phyloP scores from a whole-genome alignment of 768 basidiomycete genomes.

The Clitopilus passeckerianus region DNA sequence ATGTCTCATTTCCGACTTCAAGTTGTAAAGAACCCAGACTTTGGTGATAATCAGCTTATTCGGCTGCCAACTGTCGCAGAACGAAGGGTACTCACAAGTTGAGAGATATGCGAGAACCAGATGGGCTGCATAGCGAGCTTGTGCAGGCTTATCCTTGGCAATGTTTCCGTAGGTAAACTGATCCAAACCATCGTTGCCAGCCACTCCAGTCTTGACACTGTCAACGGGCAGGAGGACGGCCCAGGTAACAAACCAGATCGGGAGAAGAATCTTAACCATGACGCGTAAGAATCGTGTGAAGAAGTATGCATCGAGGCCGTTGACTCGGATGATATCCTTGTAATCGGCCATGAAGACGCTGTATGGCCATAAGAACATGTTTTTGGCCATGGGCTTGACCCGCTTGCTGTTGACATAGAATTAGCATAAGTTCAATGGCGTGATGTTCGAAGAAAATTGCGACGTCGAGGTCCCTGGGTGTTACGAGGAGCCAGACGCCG shows the following conservation, averaged over 20 bases:
- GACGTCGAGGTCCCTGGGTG: too few relatives aligned
- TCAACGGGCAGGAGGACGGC: slow-evolving; percentile 75
- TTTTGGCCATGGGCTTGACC: slow-evolving; percentile 41
- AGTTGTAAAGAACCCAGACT: slow-evolving; percentile 87
- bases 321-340: slow-evolving; percentile 54
- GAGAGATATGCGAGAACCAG: slow-evolving; percentile 71
- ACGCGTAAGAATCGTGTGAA: slow-evolving; percentile 88
- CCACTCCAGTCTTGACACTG: slow-evolving; percentile 42
- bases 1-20: slow-evolving; percentile 74
- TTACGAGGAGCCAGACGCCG: too few relatives aligned
- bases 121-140: slow-evolving; percentile 71
- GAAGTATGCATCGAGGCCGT: slow-evolving; percentile 90
- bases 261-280: slow-evolving; percentile 77
- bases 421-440: slow-evolving; percentile 1
- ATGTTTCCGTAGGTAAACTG: slow-evolving; percentile 83
- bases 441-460: too few relatives aligned
- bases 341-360: slow-evolving; percentile 61
- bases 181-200: slow-evolving; percentile 53
- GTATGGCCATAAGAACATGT: slow-evolving; percentile 61
- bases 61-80: background rate
- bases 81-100: slow-evolving; percentile 54
- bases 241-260: slow-evolving; percentile 94
- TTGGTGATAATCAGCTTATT: background rate
- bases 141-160: slow-evolving; percentile 24
- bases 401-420: slow-evolving; percentile 45